Base-by-base conservation (phyloP, 2,329 filamentous ascomycete genomes). In the Sphaerulina musiva region DNA sequence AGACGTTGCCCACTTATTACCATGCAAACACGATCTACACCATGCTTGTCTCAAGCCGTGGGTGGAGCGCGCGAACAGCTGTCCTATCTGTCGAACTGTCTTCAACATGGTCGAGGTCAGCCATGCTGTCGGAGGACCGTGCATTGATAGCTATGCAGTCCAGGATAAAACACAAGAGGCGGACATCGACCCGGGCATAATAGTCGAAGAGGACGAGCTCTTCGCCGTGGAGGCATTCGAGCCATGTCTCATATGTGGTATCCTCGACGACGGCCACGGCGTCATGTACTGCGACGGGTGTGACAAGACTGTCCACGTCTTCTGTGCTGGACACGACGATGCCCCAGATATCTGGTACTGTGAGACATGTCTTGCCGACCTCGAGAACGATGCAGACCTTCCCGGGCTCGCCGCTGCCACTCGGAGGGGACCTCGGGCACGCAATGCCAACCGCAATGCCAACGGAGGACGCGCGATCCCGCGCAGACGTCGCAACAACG, bases 41-140 rank as follows among this genome's bases (percentile, higher is more conserved):
- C 86, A 98, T 74, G 84, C 86, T 49, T 98, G 93, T 72, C 80
- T 98, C 63, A 86, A 87, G 64, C 89, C 90, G 63, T 98, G 93
- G 93, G 89, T 92, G 44, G 89, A 95, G 73, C 87, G 95, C 71
- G 92, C 93, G 60, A 98, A 97, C 73, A 96, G 91, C 69, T 98
- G 93, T 72, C 93, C 93, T 44, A 95, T 98, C 71, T 98, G 93
- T 74, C 87, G 93, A 63, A 87, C 89, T 65, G 83, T 81, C 59
- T 97, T 98, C 76, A 92, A 97, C 72, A 76, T 86, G 64, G 91
- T 98, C 62, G 84, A 93, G 69, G 84, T 98, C 58, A 86, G 86
- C 71, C 83, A 87, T 67, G 82, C 80, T 62, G 74, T 90, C 66
- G 87, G 89, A 78, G 82, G 81, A 5, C 71, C 76, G 2, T 75